Evolutionary conservation across 768 basidiomycete species (phyloP).

Genomic region (Suillus ampliporus): DNA sequence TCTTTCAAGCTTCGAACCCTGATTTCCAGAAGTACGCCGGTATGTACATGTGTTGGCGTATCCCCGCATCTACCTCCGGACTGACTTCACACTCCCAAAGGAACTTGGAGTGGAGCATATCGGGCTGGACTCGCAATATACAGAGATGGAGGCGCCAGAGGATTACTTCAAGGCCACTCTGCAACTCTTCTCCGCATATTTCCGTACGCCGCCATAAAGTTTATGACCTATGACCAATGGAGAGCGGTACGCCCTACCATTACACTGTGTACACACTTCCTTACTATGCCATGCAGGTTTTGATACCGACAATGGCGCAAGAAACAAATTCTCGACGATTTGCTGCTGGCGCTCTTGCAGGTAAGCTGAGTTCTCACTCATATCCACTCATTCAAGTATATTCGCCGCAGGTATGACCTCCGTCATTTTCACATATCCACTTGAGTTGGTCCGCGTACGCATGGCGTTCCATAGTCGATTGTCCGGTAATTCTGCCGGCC

Average conservation of each 20-base stretch:
- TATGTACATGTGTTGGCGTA: constrained; percentile 50
- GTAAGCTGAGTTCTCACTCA: constrained; percentile 46
- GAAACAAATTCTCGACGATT: constrained; percentile 86
- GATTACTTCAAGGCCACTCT: constrained; percentile 95
- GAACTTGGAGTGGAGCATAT: constrained; percentile 86
- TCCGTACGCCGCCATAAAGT: constrained; percentile 97
- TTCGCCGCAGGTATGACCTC: constrained; percentile 72
- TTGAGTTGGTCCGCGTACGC: constrained; percentile 94
- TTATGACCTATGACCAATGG: constrained; percentile 93
- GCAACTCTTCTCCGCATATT: constrained; percentile 93
- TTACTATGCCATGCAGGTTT: constrained; percentile 50
- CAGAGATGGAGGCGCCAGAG: constrained; percentile 67
- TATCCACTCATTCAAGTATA: not conserved
- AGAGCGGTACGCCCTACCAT: constrained; percentile 60
- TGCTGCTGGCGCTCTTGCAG: constrained; percentile 85
- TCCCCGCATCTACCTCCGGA: constrained; percentile 29
- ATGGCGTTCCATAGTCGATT: constrained; percentile 70
- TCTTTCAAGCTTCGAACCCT: constrained; percentile 96
- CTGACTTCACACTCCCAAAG: constrained; percentile 44
- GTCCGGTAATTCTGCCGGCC: constrained; percentile 28
- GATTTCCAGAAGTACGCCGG: constrained; percentile 95
- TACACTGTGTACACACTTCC: not conserved
- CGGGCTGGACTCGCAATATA: constrained; percentile 79
- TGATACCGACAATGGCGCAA: constrained; percentile 83
- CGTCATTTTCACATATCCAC: constrained; percentile 91